These are phyloP conservation scores for Wickerhamiella alocasiicola DNA, from an alignment of 805 yeast species.

Conservation along the genomic window DNA sequence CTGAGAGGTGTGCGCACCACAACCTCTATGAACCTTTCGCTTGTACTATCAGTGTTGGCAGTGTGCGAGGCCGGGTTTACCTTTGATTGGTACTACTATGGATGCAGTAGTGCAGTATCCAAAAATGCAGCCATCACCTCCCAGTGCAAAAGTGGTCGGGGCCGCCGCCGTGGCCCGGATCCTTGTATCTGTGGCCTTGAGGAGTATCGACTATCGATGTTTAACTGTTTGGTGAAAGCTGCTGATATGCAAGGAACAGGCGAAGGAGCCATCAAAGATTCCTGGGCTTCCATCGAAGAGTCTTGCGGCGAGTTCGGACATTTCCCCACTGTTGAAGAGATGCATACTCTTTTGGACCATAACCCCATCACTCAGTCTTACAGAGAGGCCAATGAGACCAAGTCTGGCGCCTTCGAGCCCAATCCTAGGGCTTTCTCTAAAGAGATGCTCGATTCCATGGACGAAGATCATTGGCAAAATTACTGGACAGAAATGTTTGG, in stretches of 20 bases:
- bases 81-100: constrained; percentile 5
- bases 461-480: constrained; percentile 1
- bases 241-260: not conserved
- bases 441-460: not conserved
- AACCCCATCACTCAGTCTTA: constrained; percentile 1
- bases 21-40: no score
- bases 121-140: constrained; percentile 1
- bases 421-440: not conserved
- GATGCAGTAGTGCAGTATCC: not conserved
- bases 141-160: not conserved
- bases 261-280: constrained; percentile 4
- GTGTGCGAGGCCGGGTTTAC: no score
- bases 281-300: constrained; percentile 1
- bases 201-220: not conserved
- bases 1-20: no score
- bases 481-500: not conserved
- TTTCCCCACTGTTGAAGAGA: no score
- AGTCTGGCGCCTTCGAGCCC: not conserved
- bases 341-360: no score
- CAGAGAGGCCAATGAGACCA: constrained; percentile 1
- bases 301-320: not conserved
- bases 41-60: no score
- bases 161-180: not conserved
- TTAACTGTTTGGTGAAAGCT: constrained; percentile 1
- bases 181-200: constrained; percentile 1